Conservation (phyloP, 2,329 filamentous ascomycete genomes). For the Parastagonospora avenae region DNA sequence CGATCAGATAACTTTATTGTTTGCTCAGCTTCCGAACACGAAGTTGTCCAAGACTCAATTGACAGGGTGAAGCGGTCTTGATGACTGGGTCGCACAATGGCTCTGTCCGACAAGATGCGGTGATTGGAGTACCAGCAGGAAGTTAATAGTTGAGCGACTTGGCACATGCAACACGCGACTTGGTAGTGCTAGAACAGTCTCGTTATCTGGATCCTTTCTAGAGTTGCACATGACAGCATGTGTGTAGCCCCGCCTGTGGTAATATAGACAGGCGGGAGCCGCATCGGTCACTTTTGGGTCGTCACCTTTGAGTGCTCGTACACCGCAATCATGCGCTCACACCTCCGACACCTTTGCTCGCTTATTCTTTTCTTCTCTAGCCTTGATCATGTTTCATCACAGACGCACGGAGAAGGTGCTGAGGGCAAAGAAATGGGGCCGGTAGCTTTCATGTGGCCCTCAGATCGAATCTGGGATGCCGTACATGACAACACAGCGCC, state of each 20-base stretch:
- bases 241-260: neutral
- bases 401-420: conserved; percentile 34
- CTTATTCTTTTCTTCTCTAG: neutral
- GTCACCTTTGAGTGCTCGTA: no score
- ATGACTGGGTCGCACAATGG: neutral
- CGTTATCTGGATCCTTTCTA: neutral
- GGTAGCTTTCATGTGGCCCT: conserved; percentile 66
- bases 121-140: neutral
- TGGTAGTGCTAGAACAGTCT: conserved; percentile 5
- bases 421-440: conserved; percentile 56
- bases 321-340: neutral
- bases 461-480: conserved; percentile 61
- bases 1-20: conserved; percentile 34
- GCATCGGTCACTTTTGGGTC: no score
- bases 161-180: conserved; percentile 15
- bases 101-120: neutral
- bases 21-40: conserved; percentile 6
- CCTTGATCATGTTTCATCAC: conserved; percentile 9
- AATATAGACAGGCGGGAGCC: no score
- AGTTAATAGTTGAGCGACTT: conserved; percentile 21
- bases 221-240: neutral
- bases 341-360: conserved; percentile 1
- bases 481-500: conserved; percentile 62
- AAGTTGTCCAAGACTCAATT: neutral
- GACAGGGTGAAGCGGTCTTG: conserved; percentile 3